Evolutionary conservation across 371 early-diverging fungal genomes (phyloP).

Genomic region (Mortierella sp.): DNA sequence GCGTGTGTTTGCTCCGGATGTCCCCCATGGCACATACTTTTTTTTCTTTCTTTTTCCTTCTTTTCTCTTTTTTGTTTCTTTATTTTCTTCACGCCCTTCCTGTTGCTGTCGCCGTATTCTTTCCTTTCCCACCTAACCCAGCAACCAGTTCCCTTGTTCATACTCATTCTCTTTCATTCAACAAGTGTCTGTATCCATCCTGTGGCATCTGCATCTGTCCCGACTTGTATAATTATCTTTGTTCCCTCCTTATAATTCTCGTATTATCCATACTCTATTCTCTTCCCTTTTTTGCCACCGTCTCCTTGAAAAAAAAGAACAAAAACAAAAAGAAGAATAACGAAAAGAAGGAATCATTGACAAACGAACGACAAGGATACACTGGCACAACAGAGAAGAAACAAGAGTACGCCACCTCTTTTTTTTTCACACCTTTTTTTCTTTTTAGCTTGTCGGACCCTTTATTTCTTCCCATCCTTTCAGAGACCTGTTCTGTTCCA

Average conservation of each 20-base stretch:
- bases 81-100: background rate
- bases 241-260: background rate
- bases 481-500: too few relatives aligned
- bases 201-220: constrained; percentile 4
- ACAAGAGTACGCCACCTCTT: background rate
- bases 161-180: background rate
- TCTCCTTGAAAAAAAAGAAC: background rate
- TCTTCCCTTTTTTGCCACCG: background rate
- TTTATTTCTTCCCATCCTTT: too few relatives aligned
- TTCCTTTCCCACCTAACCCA: background rate
- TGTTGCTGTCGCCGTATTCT: background rate
- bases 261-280: background rate
- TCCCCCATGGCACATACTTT: background rate
- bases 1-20: background rate
- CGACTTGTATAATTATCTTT: background rate
- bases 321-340: background rate
- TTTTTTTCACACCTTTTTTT: background rate
- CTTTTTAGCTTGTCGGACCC: background rate
- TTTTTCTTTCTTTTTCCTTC: background rate
- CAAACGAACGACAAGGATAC: background rate
- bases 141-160: background rate
- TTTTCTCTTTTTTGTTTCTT: constrained; percentile 2
- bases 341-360: background rate
- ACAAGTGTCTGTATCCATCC: too few relatives aligned
- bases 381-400: background rate